A percentile compares a stretch with the other conserved stretches of the same genome.
Conservation (phyloP, 1,284 basidiomycete species). For the Irpex sp. region DNA sequence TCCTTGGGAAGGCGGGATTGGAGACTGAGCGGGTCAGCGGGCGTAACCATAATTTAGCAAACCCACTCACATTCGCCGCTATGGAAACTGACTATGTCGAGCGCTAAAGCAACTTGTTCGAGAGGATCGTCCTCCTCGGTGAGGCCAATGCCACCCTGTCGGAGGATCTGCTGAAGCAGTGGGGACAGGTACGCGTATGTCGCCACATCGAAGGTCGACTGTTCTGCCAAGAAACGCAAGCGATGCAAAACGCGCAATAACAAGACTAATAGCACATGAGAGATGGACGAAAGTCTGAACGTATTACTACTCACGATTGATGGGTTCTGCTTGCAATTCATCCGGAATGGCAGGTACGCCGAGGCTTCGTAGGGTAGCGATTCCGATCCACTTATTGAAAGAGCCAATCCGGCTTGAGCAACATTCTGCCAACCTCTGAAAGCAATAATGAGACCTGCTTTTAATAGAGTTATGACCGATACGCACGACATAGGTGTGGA, state of each 20-base stretch:
- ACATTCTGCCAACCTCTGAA: constrained; percentile 58
- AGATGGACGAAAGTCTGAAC: neutral
- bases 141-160: constrained; percentile 61
- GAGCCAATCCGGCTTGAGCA: constrained; percentile 71
- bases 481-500: constrained; percentile 77
- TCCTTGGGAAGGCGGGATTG: constrained; percentile 69
- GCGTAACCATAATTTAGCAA: constrained; percentile 1
- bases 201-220: constrained; percentile 78
- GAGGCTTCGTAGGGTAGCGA: constrained; percentile 76
- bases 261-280: constrained; percentile 45
- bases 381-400: constrained; percentile 69
- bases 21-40: constrained; percentile 43
- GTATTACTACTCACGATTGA: constrained; percentile 50
- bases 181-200: constrained; percentile 86
- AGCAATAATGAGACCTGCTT: neutral
- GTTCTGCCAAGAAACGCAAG: constrained; percentile 80
- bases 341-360: constrained; percentile 68
- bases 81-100: constrained; percentile 89
- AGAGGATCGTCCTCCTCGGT: constrained; percentile 73
- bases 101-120: constrained; percentile 84
- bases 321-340: constrained; percentile 68
- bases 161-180: constrained; percentile 71
- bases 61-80: constrained; percentile 71
- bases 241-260: constrained; percentile 87
- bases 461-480: neutral